These are phyloP conservation scores for Ambrosia hybrid DNA, from an alignment of 140 eudicot species.

Conservation along the genomic window DNA sequence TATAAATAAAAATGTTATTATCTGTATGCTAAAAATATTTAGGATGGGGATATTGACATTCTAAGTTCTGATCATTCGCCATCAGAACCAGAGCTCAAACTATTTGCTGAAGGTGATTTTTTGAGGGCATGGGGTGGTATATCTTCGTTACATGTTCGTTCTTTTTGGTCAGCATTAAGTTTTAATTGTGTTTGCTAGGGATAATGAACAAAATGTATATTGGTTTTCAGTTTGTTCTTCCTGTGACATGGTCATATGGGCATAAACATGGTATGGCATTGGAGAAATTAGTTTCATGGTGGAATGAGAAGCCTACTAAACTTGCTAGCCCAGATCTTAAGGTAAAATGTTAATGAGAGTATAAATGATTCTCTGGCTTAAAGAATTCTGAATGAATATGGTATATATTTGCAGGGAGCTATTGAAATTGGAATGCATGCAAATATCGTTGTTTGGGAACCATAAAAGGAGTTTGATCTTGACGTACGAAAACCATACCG, in stretches of 20 bases:
- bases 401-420: too few species aligned
- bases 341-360: conserved; percentile 35
- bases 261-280: conserved; percentile 73
- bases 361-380: background rate
- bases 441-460: conserved; percentile 86
- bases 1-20: too few species aligned
- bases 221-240: conserved; percentile 74
- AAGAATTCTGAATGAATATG: too few species aligned
- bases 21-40: conserved; percentile 8
- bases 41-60: conserved; percentile 92
- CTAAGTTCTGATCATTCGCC: conserved; percentile 98
- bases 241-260: conserved; percentile 90
- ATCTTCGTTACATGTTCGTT: conserved; percentile 82
- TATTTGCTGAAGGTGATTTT: conserved; percentile 75
- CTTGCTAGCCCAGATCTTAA: conserved; percentile 82
- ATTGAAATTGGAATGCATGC: too few species aligned
- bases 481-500: conserved; percentile 53
- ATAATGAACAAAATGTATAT: background rate
- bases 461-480: conserved; percentile 74
- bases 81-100: conserved; percentile 84
- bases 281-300: conserved; percentile 81
- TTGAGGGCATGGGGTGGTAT: conserved; percentile 98
- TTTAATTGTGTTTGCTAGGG: background rate
- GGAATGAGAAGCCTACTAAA: conserved; percentile 96
- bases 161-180: background rate